Conservation (phyloP, 2,329 filamentous ascomycete species). For the Aspergillus chevalieri region DNA sequence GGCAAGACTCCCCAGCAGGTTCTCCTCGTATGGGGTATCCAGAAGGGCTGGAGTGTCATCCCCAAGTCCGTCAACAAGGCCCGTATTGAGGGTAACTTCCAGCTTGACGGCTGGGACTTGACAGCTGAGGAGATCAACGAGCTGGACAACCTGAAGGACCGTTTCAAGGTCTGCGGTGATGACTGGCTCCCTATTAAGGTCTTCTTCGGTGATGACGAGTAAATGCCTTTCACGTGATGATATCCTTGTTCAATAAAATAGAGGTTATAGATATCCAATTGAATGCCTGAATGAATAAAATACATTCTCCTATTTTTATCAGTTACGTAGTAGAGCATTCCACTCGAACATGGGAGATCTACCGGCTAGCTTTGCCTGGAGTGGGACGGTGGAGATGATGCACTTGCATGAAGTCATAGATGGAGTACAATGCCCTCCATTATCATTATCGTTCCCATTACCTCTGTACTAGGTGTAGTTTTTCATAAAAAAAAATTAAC, state of each 20-base stretch:
- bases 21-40: conserved; percentile 65
- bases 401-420: neutral
- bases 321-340: neutral
- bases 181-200: conserved; percentile 66
- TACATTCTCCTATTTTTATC: neutral
- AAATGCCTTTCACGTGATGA: conserved; percentile 24
- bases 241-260: conserved; percentile 15
- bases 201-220: conserved; percentile 80
- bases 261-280: conserved; percentile 19
- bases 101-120: conserved; percentile 68
- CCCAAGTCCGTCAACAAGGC: conserved; percentile 72
- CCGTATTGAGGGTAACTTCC: conserved; percentile 70
- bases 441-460: neutral
- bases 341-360: neutral
- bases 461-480: neutral
- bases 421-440: neutral
- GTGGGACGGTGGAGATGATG: neutral
- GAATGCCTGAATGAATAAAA: conserved; percentile 1
- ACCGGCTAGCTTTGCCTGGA: neutral
- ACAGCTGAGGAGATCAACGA: conserved; percentile 64
- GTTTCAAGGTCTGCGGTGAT: conserved; percentile 79
- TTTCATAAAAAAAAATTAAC: neutral
- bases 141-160: conserved; percentile 62
- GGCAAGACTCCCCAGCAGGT: conserved; percentile 51
- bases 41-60: conserved; percentile 70